Base-by-base conservation (phyloP, 2,329 filamentous ascomycete species). In the Myriosclerotinia duriaeana region DNA sequence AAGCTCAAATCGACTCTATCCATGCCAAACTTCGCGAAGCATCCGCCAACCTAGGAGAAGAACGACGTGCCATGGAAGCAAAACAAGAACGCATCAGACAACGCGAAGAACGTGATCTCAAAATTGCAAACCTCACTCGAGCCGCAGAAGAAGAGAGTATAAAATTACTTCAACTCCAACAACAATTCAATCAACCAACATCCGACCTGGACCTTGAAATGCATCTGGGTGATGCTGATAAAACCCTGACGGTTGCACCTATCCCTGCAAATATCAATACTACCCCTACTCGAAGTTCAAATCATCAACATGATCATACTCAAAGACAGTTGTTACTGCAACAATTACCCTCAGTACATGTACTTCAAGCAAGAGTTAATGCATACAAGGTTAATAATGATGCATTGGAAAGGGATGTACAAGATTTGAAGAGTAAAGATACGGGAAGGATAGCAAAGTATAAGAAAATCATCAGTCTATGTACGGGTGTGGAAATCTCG, bases 371-470 rank as follows among this genome's bases (percentile, higher is more conserved):
- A 44, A 83, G 89, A 8, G 81, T 93, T 26, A 84, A 86, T 52
- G 90, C 91, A 3, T 89, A 97, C 68, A 83, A 85, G 66, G 80
- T 81, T 15, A 88, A 92, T 56, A 92, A 92, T 54, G 82, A 84
- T 53, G 81, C 84, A 22, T 86, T 95, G 15, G 81, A 86, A 64
- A 85, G 86, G 61, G 86, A 89, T 72, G 88, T 92, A 2, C 84
- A 85, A 22, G 85, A 85, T 7, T 83, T 99, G 11, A 89, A 92
- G 76, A 88, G 89, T 40, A 88, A 91, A 68, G 94, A 92, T 72
- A 89, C 88, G 5, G 93, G 97, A 64, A 83, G 96, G 4, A 94
- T 97, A 74, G 83, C 89, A 71, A 92, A 95, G 78, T 97, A 97
- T 76, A 86, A 93, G 36, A 90, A 89, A 71, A 91, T 98, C 40